Evolutionary conservation across 345 rosid genomes (phyloP).

Genomic region (Acer yangbiense): DNA sequence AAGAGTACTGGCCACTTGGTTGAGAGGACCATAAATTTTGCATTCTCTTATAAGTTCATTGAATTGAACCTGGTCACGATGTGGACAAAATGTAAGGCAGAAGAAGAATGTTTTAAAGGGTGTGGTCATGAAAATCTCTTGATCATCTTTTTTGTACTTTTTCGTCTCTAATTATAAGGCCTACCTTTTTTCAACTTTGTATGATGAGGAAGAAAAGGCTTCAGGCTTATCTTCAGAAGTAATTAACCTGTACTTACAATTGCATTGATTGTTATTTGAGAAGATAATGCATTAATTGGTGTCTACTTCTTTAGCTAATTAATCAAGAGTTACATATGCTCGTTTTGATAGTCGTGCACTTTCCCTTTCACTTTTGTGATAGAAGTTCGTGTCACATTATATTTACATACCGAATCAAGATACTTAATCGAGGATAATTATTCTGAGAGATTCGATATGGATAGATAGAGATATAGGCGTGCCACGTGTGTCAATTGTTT

Average conservation of each 20-base stretch:
- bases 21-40: constrained; percentile 6
- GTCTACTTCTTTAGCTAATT: not conserved
- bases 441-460: not conserved
- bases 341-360: too few relatives aligned
- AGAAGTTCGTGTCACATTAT: too few relatives aligned
- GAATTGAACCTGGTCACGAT: constrained; percentile 22
- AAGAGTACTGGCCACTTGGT: not conserved
- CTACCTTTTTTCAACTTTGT: not conserved
- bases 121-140: not conserved
- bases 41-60: not conserved
- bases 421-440: not conserved
- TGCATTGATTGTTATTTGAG: not conserved
- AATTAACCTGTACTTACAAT: not conserved
- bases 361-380: too few relatives aligned
- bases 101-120: not conserved
- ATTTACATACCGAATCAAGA: not conserved
- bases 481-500: not conserved
- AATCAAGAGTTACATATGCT: not conserved
- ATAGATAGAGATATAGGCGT: not conserved
- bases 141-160: not conserved
- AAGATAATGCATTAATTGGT: not conserved
- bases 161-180: not conserved
- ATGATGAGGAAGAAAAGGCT: not conserved
- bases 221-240: not conserved
- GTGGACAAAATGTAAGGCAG: constrained; percentile 7